A percentile compares a stretch with the other conserved stretches of the same genome.
Evolutionary conservation across 176 grass and related monocot genomes (phyloP).

Genomic region (Avena sativa): DNA sequence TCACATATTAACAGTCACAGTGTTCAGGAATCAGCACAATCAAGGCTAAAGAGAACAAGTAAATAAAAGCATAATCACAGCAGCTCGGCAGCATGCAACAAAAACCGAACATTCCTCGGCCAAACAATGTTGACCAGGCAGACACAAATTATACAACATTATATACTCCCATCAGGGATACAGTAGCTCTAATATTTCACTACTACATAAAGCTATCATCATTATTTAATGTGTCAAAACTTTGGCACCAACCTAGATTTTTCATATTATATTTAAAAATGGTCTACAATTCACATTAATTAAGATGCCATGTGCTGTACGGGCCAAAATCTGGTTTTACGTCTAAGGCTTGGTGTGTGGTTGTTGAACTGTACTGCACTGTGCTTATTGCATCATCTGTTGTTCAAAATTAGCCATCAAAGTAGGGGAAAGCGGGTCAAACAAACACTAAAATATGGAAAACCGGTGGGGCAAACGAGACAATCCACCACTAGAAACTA

Average conservation of each 20-base stretch:
- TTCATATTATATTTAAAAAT: slow-evolving; percentile 14
- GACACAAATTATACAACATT: background rate
- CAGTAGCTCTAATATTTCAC: background rate
- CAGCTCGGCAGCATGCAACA: background rate
- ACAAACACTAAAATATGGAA: background rate
- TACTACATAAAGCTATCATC: background rate
- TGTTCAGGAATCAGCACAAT: slow-evolving; percentile 3
- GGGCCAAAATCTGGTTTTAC: background rate
- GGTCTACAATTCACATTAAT: background rate
- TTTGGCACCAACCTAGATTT: background rate
- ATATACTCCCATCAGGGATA: slow-evolving; percentile 3
- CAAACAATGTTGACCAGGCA: slow-evolving; percentile 34
- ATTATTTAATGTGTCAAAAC: background rate
- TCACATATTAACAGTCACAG: slow-evolving; percentile 15
- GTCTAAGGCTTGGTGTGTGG: background rate
- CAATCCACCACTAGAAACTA: background rate
- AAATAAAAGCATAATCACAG: slow-evolving; percentile 25
- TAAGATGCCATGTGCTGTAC: background rate
- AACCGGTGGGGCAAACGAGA: background rate
- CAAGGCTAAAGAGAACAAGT: background rate
- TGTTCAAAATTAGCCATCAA: background rate
- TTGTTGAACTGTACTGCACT: background rate
- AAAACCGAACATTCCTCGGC: slow-evolving; percentile 24
- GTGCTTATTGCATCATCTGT: background rate
- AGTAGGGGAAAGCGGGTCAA: background rate